Conservation (phyloP, 2,329 filamentous ascomycete species). For the Setomelanomma holmii region DNA sequence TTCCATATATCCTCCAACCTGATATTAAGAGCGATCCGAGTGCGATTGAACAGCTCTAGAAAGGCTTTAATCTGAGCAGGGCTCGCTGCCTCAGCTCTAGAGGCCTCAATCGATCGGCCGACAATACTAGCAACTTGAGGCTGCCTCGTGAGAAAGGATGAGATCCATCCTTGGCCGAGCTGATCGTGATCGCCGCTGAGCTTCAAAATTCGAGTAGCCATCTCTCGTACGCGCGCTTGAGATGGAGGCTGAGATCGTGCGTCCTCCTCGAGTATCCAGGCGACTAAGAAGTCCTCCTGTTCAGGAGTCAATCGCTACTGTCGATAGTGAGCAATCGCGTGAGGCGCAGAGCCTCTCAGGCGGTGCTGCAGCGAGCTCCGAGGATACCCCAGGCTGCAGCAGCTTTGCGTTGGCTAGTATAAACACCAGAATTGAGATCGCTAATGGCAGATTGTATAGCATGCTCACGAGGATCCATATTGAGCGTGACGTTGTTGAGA, state of each 20-base stretch:
- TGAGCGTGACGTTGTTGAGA: constrained; percentile 1
- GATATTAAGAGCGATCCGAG: constrained; percentile 11
- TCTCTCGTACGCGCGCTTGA: constrained; percentile 18
- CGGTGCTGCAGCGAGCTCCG: constrained; percentile 4
- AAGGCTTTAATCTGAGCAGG: too few relatives aligned
- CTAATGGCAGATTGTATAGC: constrained; percentile 15
- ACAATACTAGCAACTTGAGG: too few relatives aligned
- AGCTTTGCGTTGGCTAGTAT: constrained; percentile 6
- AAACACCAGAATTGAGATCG: constrained; percentile 15
- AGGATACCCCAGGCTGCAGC: constrained; percentile 9
- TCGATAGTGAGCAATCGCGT: constrained; percentile 10
- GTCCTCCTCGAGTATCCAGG: constrained; percentile 15
- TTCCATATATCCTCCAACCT: constrained; percentile 16
- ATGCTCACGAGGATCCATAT: constrained; percentile 10
- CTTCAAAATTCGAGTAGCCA: constrained; percentile 19
- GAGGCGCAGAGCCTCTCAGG: constrained; percentile 1
- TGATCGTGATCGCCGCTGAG: too few relatives aligned
- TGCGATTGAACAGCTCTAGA: constrained; percentile 17
- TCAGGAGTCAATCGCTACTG: constrained; percentile 18
- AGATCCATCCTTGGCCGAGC: too few relatives aligned
- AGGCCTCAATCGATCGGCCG: too few relatives aligned
- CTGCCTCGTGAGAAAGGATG: too few relatives aligned
- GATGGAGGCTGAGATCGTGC: neutral
- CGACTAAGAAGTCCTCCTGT: constrained; percentile 20
- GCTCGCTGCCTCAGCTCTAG: too few relatives aligned